Percentiles rank a stretch among this genome's conserved stretches.
Evolutionary conservation across 75 land plant species (phyloP).

Genomic region (Isoetes taiwanensis): DNA sequence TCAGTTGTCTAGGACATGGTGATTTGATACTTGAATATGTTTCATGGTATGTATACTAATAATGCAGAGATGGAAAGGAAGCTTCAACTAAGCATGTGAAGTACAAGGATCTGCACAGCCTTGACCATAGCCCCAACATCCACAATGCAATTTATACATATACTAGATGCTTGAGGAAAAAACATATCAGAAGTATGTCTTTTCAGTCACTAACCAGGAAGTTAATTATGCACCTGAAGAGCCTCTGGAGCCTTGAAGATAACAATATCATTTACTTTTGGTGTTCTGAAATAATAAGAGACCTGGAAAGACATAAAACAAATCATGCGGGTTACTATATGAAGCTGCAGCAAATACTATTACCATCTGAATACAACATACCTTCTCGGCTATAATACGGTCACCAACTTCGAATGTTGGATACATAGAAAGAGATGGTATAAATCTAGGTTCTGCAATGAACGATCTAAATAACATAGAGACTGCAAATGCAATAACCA

Average conservation of each 20-base stretch:
- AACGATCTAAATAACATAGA: slow-evolving; percentile 62
- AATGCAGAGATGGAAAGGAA: no score
- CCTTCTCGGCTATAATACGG: slow-evolving; percentile 84
- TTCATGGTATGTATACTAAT: no score
- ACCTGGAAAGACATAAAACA: slow-evolving; percentile 32
- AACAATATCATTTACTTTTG: slow-evolving; percentile 75
- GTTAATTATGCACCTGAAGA: slow-evolving; percentile 22
- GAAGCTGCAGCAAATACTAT: background rate
- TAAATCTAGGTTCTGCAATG: slow-evolving; percentile 80
- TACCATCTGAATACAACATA: slow-evolving; percentile 8
- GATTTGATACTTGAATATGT: no score
- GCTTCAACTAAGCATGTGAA: no score
- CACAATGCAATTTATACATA: no score
- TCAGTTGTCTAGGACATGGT: no score
- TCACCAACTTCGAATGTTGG: slow-evolving; percentile 89
- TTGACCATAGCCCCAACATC: no score
- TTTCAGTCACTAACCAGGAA: background rate
- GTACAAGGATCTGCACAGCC: no score
- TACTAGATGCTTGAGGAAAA: no score
- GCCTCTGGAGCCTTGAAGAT: slow-evolving; percentile 76
- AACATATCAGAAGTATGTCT: background rate
- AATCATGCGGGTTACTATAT: background rate
- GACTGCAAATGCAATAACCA: slow-evolving; percentile 46
- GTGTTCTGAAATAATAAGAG: slow-evolving; percentile 66
- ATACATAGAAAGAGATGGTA: slow-evolving; percentile 87